Evolutionary conservation across 1,139 yeast genomes (phyloP).

Genomic region (Sugiyamaella xylanicola): DNA sequence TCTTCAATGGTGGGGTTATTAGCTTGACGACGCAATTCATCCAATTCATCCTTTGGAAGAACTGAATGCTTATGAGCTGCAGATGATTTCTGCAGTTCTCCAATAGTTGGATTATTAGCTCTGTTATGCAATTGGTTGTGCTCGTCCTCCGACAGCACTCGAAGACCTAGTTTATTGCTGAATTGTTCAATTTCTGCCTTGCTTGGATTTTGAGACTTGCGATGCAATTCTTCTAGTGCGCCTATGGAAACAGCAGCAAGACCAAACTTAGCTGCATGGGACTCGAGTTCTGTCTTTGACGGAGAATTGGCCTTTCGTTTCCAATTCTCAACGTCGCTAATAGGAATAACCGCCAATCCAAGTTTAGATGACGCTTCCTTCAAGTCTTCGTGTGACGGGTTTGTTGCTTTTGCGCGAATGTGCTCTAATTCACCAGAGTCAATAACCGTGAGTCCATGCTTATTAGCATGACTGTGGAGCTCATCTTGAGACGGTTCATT

Average conservation of each 20-base stretch:
- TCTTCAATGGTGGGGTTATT: conserved; percentile 36
- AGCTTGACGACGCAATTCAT: conserved; percentile 33
- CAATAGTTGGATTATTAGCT: conserved; percentile 33
- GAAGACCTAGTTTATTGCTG: conserved; percentile 35
- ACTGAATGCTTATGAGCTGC: conserved; percentile 34
- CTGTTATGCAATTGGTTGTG: conserved; percentile 29
- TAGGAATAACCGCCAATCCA: conserved; percentile 42
- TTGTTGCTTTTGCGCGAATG: conserved; percentile 29
- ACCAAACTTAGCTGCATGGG: conserved; percentile 33
- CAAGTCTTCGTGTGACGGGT: conserved; percentile 29
- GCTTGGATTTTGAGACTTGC: conserved; percentile 33
- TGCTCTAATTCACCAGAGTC: conserved; percentile 39
- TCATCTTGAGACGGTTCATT: conserved; percentile 26
- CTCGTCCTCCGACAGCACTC: conserved; percentile 30
- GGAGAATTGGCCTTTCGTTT: conserved; percentile 33
- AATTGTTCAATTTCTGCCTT: conserved; percentile 28
- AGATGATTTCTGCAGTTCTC: conserved; percentile 30
- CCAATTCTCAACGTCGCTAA: conserved; percentile 37
- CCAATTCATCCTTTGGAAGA: conserved; percentile 36
- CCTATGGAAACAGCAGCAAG: conserved; percentile 34
- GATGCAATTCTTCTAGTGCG: conserved; percentile 34
- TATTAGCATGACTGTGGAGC: conserved; percentile 24
- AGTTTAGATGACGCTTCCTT: conserved; percentile 27
- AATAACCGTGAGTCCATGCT: conserved; percentile 41
- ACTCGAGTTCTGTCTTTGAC: conserved; percentile 32